Percentiles rank a stretch among this genome's conserved stretches.
phyloP scores from a whole-genome alignment of 2,329 filamentous ascomycete species.

The Talaromyces amestolkiae region DNA sequence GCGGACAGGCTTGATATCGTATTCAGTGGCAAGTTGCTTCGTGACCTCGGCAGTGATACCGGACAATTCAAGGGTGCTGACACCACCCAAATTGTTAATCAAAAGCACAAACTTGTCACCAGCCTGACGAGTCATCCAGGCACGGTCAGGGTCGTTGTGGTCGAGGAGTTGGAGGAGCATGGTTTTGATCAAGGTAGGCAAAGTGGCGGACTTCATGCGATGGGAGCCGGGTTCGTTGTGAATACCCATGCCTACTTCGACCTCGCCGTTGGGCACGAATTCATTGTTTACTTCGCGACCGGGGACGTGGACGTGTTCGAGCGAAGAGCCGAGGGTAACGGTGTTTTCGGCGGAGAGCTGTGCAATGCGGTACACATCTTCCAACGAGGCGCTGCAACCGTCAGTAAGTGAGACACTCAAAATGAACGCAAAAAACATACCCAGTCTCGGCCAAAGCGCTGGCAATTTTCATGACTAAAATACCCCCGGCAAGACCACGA shows the following conservation, averaged over 20 bases:
- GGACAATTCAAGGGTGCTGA: slow-evolving; percentile 65
- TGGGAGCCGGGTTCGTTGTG: slow-evolving; percentile 63
- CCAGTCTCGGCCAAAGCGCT: slow-evolving; percentile 78
- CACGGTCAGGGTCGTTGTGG: slow-evolving; percentile 61
- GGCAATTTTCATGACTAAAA: slow-evolving; percentile 85
- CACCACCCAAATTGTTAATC: slow-evolving; percentile 68
- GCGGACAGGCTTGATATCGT: slow-evolving; percentile 60
- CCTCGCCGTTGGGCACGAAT: slow-evolving; percentile 51
- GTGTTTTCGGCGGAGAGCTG: slow-evolving; percentile 70
- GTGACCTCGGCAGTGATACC: slow-evolving; percentile 67
- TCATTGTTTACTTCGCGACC: slow-evolving; percentile 58
- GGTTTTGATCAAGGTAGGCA: slow-evolving; percentile 53
- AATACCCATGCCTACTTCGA: slow-evolving; percentile 72
- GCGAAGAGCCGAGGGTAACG: slow-evolving; percentile 78
- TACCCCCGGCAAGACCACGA: slow-evolving; percentile 85
- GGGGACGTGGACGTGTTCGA: slow-evolving; percentile 91
- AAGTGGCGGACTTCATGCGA: slow-evolving; percentile 45
- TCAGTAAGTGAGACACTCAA: not conserved
- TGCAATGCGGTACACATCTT: slow-evolving; percentile 71
- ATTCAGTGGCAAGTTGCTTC: slow-evolving; percentile 57
- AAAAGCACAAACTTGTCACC: slow-evolving; percentile 62
- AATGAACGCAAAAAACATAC: slow-evolving; percentile 29
- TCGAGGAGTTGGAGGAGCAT: slow-evolving; percentile 67
- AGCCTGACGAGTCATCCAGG: slow-evolving; percentile 58
- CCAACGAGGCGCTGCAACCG: slow-evolving; percentile 51